Percentiles rank a stretch among this genome's conserved stretches.
These are phyloP conservation scores for Madurella mycetomatis DNA, from an alignment of 2,329 filamentous ascomycete species.

Conservation along the genomic window DNA sequence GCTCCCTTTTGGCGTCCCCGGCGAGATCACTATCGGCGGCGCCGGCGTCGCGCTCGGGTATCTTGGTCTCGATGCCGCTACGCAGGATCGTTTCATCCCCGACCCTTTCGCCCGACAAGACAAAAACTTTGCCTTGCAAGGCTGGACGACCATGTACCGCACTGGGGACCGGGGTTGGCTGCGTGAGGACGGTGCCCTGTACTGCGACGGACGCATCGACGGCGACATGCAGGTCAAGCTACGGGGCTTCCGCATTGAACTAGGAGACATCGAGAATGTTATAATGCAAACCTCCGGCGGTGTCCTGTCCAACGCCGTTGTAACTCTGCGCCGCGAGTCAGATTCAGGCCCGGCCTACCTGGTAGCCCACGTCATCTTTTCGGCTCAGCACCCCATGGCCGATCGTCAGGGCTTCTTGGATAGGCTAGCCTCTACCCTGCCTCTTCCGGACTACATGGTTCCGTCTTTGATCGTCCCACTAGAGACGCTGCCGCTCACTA, in stretches of 20 bases:
- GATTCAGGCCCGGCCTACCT: conserved; percentile 17
- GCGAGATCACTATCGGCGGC: conserved; percentile 39
- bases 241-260: conserved; percentile 47
- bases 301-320: conserved; percentile 7
- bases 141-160: conserved; percentile 28
- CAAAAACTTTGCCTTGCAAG: conserved; percentile 1
- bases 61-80: conserved; percentile 25
- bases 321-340: conserved; percentile 6
- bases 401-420: neutral
- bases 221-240: conserved; percentile 46
- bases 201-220: conserved; percentile 44
- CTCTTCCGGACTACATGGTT: conserved; percentile 35
- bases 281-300: conserved; percentile 17
- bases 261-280: conserved; percentile 25
- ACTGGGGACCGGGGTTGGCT: conserved; percentile 35
- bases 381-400: neutral
- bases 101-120: neutral
- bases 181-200: conserved; percentile 30
- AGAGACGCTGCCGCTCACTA: conserved; percentile 29
- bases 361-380: conserved; percentile 30
- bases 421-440: conserved; percentile 7
- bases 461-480: conserved; percentile 30
- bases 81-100: conserved; percentile 13
- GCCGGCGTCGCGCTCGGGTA: conserved; percentile 32
- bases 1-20: conserved; percentile 36